Evolutionary conservation across 2,329 filamentous ascomycete genomes (phyloP).

Genomic region (Aspergillus carbonarius): DNA sequence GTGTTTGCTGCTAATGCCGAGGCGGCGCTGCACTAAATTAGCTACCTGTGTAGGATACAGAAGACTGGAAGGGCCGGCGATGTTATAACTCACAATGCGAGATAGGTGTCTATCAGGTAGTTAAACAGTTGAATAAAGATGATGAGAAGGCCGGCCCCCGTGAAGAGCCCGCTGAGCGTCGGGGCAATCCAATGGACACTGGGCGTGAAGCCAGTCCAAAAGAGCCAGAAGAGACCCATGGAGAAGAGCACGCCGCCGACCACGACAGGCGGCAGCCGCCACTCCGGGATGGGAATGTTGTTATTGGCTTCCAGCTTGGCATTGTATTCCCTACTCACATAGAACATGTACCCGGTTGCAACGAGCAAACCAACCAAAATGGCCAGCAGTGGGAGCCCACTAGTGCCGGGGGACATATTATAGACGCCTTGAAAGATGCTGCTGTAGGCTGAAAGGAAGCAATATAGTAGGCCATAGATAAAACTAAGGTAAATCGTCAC

Average conservation of each 20-base stretch:
- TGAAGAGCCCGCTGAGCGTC: conserved; percentile 21
- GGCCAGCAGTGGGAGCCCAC: conserved; percentile 32
- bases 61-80: not conserved
- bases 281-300: conserved; percentile 25
- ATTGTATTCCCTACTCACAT: conserved; percentile 23
- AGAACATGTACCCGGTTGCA: conserved; percentile 25
- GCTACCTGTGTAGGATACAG: not conserved
- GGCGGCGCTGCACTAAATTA: conserved; percentile 25
- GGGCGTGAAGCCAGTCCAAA: conserved; percentile 29
- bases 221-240: conserved; percentile 37
- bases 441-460: not conserved
- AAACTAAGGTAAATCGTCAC: not conserved
- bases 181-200: conserved; percentile 30
- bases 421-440: conserved; percentile 26
- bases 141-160: conserved; percentile 29
- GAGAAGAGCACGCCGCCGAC: conserved; percentile 32
- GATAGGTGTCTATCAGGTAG: conserved; percentile 38
- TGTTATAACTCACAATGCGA: conserved; percentile 32
- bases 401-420: conserved; percentile 28
- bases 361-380: conserved; percentile 25
- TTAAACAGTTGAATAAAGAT: conserved; percentile 33
- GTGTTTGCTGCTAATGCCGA: conserved; percentile 37
- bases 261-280: conserved; percentile 26
- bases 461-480: not conserved
- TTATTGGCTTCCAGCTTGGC: conserved; percentile 24